A percentile compares a stretch with the other conserved stretches of the same genome.
phyloP scores from a whole-genome alignment of 192 early-diverging fungal genomes.

The Backusella mclennaniae region DNA sequence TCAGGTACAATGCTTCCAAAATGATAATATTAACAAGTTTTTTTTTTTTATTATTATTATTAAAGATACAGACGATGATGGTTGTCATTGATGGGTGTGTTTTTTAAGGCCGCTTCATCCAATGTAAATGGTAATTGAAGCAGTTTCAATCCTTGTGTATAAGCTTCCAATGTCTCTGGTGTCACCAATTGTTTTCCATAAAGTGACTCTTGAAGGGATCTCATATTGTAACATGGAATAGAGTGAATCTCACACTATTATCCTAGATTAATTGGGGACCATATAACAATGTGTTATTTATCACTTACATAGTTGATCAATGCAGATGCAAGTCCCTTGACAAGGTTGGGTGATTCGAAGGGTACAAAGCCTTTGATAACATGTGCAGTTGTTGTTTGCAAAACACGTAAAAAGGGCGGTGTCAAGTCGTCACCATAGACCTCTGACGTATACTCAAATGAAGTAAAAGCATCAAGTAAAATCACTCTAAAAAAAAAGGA shows the following conservation, averaged over 20 bases:
- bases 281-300: too few species aligned
- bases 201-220: conserved; percentile 30
- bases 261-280: too few species aligned
- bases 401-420: conserved; percentile 29
- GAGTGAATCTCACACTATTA: conserved; percentile 23
- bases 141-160: background rate
- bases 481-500: conserved; percentile 19
- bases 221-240: conserved; percentile 25
- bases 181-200: conserved; percentile 28
- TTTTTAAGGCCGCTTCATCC: conserved; percentile 4
- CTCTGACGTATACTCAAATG: conserved; percentile 21
- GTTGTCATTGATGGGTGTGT: conserved; percentile 17
- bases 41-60: background rate
- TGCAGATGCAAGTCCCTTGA: conserved; percentile 20
- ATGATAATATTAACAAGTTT: background rate
- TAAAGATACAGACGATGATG: conserved; percentile 36
- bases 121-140: conserved; percentile 1
- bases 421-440: conserved; percentile 11
- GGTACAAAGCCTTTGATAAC: conserved; percentile 1
- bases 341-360: conserved; percentile 31
- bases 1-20: too few species aligned
- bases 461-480: conserved; percentile 29
- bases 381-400: conserved; percentile 21
- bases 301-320: conserved; percentile 24
- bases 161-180: conserved; percentile 20